Evolutionary conservation across 140 eudicot genomes (phyloP).

Genomic region (Erigeron philadelphicus): DNA sequence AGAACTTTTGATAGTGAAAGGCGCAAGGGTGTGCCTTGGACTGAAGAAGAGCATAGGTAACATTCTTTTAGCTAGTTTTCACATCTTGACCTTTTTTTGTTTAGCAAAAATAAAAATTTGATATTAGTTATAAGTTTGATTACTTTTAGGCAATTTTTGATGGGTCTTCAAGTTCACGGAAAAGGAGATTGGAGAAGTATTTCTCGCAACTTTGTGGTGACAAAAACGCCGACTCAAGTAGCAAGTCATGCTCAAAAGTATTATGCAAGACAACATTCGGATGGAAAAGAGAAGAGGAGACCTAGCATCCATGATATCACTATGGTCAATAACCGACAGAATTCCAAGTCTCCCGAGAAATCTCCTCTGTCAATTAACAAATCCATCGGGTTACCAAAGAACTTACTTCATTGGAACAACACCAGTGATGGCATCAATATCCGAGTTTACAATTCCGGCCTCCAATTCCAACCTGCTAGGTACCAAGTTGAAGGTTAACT

Average conservation of each 20-base stretch:
- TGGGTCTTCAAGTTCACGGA: constrained; percentile 72
- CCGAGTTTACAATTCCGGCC: constrained; percentile 28
- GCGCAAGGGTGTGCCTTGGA: constrained; percentile 80
- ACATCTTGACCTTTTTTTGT: constrained; percentile 13
- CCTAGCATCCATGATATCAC: constrained; percentile 87
- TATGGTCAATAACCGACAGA: constrained; percentile 37
- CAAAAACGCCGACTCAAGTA: constrained; percentile 75
- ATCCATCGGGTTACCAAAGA: constrained; percentile 16
- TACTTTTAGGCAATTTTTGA: constrained; percentile 48
- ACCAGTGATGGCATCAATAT: constrained; percentile 24
- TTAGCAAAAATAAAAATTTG: not conserved
- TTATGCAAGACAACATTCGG: constrained; percentile 59
- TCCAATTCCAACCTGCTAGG: constrained; percentile 30
- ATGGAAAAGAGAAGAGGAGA: constrained; percentile 66
- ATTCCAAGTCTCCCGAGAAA: constrained; percentile 18
- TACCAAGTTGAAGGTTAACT: constrained; percentile 31
- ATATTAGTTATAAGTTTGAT: not conserved
- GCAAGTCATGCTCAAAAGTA: constrained; percentile 90
- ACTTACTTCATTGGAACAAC: constrained; percentile 15
- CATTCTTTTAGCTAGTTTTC: not conserved
- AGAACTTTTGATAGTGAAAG: constrained; percentile 59
- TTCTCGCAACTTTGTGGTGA: constrained; percentile 58
- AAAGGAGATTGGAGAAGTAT: constrained; percentile 87
- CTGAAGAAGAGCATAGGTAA: constrained; percentile 85
- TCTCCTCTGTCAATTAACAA: constrained; percentile 21